phyloP scores from a whole-genome alignment of 768 basidiomycete genomes.

The Tubosaeta sp. region DNA sequence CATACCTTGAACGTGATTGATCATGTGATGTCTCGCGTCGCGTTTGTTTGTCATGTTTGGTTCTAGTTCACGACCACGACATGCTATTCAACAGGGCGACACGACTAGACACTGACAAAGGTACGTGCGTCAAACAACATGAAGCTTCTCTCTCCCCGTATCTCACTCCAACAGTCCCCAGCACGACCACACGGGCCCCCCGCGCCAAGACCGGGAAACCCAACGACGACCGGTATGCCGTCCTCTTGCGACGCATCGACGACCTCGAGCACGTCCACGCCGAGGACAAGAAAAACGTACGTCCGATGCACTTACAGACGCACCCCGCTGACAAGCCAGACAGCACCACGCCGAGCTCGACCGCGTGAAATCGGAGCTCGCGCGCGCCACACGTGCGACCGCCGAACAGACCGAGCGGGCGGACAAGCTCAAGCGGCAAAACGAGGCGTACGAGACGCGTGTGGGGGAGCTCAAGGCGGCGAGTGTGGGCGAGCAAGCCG shows the following conservation, averaged over 20 bases:
- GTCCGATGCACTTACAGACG: slow-evolving; percentile 9
- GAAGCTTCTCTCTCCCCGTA: too few relatives aligned
- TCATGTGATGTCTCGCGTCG: slow-evolving; percentile 21
- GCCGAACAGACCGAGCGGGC: slow-evolving; percentile 49
- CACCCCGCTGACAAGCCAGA: not conserved
- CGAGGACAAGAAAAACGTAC: slow-evolving; percentile 63
- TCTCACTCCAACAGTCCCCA: slow-evolving; percentile 30
- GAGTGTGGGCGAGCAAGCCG: slow-evolving; percentile 46
- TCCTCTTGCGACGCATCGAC: slow-evolving; percentile 59
- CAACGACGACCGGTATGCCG: slow-evolving; percentile 45
- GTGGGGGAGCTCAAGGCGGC: slow-evolving; percentile 58
- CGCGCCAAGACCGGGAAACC: slow-evolving; percentile 24
- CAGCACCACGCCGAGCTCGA: slow-evolving; percentile 64
- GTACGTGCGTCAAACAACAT: not conserved
- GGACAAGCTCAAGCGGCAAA: slow-evolving; percentile 64
- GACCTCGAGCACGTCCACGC: slow-evolving; percentile 58
- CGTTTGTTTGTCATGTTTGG: slow-evolving; percentile 21
- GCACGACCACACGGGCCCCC: slow-evolving; percentile 22
- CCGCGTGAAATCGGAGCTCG: slow-evolving; percentile 52
- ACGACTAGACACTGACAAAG: slow-evolving; percentile 25
- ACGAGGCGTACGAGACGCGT: slow-evolving; percentile 50
- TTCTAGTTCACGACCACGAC: slow-evolving; percentile 4
- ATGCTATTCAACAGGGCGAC: slow-evolving; percentile 47
- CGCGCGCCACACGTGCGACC: slow-evolving; percentile 42
- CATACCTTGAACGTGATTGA: slow-evolving; percentile 16